These are phyloP conservation scores for Trichophyton equinum DNA, from an alignment of 2,329 filamentous ascomycete genomes.

Conservation along the genomic window DNA sequence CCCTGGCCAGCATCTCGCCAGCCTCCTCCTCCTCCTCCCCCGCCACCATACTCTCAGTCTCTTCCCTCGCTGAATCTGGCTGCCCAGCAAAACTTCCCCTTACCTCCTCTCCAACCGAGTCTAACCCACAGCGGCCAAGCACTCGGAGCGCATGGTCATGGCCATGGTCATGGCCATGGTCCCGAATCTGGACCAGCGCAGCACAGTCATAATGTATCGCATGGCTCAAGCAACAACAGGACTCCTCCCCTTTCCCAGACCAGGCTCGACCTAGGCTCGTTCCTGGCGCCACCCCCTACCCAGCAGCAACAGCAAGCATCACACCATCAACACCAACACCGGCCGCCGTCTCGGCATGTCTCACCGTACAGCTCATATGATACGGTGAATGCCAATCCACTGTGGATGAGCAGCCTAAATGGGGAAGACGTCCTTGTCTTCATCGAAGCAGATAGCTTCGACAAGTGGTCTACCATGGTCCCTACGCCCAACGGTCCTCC, in stretches of 20 bases:
- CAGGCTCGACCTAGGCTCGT: conserved; percentile 1
- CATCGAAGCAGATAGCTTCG: conserved; percentile 11
- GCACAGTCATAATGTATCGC: background rate
- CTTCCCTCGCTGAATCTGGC: conserved; percentile 28
- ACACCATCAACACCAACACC: conserved; percentile 4
- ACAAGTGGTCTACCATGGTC: conserved; percentile 8
- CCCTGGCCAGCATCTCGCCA: conserved; percentile 26
- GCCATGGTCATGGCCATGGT: background rate
- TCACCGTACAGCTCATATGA: background rate
- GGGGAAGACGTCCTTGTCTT: conserved; percentile 15
- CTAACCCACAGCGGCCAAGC: background rate
- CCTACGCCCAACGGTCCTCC: background rate
- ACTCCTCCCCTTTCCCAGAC: background rate
- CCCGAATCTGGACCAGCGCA: background rate
- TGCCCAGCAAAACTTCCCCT: conserved; percentile 21
- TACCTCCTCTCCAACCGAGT: conserved; percentile 25
- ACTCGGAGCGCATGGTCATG: background rate
- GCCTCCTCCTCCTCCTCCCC: conserved; percentile 13
- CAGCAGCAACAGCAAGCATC: background rate
- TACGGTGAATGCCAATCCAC: background rate
- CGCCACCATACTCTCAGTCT: conserved; percentile 26
- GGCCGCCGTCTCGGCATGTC: background rate
- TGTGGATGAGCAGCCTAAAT: conserved; percentile 7
- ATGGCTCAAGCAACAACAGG: background rate
- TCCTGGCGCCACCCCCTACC: background rate